phyloP scores from a whole-genome alignment of 345 rosid genomes.

The Citrus sinensis region DNA sequence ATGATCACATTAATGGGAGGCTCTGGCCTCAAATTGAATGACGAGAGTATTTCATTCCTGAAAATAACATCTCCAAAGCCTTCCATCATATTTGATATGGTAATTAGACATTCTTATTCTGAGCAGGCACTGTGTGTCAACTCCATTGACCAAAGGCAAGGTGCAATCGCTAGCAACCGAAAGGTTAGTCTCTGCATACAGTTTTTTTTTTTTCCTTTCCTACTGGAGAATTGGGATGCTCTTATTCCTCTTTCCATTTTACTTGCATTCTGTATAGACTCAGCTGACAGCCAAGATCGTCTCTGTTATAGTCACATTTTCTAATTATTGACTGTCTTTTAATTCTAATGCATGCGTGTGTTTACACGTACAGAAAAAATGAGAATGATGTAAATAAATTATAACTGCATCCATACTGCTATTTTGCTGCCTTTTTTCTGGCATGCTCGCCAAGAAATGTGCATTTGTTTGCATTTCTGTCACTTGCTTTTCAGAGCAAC shows the following conservation, averaged over 20 bases:
- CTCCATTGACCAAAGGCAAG: slow-evolving; percentile 56
- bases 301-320: not conserved
- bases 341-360: not conserved
- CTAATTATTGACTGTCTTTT: not conserved
- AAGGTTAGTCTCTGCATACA: slow-evolving; percentile 54
- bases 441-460: not conserved
- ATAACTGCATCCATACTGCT: not conserved
- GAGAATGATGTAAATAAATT: not conserved
- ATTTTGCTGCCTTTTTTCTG: not conserved
- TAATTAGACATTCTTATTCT: slow-evolving; percentile 23
- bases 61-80: slow-evolving; percentile 8
- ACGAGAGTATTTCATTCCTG: not conserved
- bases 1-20: slow-evolving; percentile 16
- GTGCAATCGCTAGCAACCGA: slow-evolving; percentile 80
- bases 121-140: slow-evolving; percentile 81
- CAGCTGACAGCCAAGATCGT: not conserved
- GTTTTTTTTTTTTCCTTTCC: not conserved
- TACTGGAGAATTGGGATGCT: not conserved
- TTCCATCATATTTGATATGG: slow-evolving; percentile 9
- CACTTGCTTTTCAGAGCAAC: not conserved
- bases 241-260: not conserved
- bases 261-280: not conserved
- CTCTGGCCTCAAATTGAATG: slow-evolving; percentile 6
- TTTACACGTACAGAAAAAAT: not conserved
- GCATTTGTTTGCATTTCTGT: not conserved